Conservation (phyloP, 306 rosid species). For the Heteromeles arbutifolia region DNA sequence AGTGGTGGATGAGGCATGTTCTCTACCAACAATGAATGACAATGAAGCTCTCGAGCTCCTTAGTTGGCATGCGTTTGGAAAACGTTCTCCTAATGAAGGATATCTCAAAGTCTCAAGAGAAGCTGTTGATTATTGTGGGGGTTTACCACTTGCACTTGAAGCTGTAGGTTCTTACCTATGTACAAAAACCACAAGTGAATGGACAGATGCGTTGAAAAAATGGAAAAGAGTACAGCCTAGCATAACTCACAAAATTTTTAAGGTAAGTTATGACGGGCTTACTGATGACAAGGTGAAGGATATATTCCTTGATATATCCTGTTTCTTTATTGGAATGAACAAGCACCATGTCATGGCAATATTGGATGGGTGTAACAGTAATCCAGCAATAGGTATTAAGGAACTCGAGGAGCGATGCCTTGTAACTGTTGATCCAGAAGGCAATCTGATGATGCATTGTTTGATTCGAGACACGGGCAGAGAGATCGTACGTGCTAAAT, state of each 20-base stretch:
- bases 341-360: constrained; percentile 14
- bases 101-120: background rate
- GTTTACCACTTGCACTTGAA: constrained; percentile 38
- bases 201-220: constrained; percentile 22
- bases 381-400: constrained; percentile 23
- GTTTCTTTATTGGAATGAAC: constrained; percentile 31
- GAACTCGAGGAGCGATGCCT: constrained; percentile 27
- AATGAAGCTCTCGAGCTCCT: constrained; percentile 19
- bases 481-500: constrained; percentile 27
- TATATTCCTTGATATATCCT: constrained; percentile 36
- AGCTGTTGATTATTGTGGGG: constrained; percentile 15
- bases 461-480: constrained; percentile 36
- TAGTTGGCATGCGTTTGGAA: constrained; percentile 24
- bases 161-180: constrained; percentile 23
- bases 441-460: constrained; percentile 6
- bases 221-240: constrained; percentile 6
- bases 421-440: background rate
- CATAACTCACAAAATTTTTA: constrained; percentile 15
- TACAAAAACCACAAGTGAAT: background rate
- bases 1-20: background rate
- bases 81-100: background rate
- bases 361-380: constrained; percentile 23
- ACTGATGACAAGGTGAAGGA: background rate
- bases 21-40: background rate
- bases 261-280: constrained; percentile 20